Evolutionary conservation across 805 yeast species (phyloP).

Genomic region (Candida nitratophila): DNA sequence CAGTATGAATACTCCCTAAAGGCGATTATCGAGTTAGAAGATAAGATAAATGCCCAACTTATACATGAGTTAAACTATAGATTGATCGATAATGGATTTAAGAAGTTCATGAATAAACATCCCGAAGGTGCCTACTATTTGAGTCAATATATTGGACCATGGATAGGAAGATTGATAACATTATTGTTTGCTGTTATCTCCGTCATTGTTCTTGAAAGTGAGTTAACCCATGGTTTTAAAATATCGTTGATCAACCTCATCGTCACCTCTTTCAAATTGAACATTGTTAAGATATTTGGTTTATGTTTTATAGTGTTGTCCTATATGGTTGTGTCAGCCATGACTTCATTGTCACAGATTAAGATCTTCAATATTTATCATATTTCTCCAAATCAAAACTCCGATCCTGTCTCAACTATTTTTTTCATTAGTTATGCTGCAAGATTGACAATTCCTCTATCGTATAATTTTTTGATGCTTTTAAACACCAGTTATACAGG

Average conservation of each 20-base stretch:
- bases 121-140: conserved; percentile 36
- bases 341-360: conserved; percentile 58
- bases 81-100: conserved; percentile 1
- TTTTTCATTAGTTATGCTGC: conserved; percentile 78
- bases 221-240: conserved; percentile 61
- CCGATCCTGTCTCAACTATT: conserved; percentile 68
- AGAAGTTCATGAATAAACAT: not conserved
- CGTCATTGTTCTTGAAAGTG: conserved; percentile 60
- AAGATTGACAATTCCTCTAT: conserved; percentile 73
- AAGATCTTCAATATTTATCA: conserved; percentile 73
- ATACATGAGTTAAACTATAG: conserved; percentile 26
- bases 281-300: conserved; percentile 27
- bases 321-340: conserved; percentile 64
- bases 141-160: conserved; percentile 40
- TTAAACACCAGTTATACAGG: conserved; percentile 30
- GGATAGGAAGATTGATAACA: conserved; percentile 35
- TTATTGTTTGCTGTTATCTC: conserved; percentile 37
- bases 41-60: conserved; percentile 38
- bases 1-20: conserved; percentile 47
- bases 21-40: conserved; percentile 49
- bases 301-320: conserved; percentile 41
- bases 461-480: conserved; percentile 70
- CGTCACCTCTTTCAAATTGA: conserved; percentile 17
- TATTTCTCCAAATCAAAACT: conserved; percentile 53
- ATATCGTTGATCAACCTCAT: conserved; percentile 53